A percentile compares a stretch with the other conserved stretches of the same genome.
These are phyloP conservation scores for Aspergillus tubingensis DNA, from an alignment of 2,329 filamentous ascomycete genomes.

Conservation along the genomic window DNA sequence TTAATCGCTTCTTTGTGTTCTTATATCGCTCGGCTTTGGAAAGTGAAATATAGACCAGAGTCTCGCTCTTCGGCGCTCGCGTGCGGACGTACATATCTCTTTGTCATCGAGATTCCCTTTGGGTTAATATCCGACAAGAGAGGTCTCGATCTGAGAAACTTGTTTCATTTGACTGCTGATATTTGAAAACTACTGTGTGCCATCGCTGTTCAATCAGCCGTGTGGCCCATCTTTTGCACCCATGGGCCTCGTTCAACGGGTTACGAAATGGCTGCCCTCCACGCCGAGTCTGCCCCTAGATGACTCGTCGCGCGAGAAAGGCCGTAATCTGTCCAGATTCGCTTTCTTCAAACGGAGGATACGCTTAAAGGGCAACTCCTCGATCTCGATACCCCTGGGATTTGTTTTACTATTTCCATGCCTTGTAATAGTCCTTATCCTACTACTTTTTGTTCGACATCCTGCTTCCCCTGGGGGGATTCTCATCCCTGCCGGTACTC, in stretches of 20 bases:
- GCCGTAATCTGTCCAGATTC: conserved; percentile 53
- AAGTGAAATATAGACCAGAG: conserved; percentile 4
- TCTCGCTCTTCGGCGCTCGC: conserved; percentile 15
- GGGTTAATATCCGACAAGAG: not conserved
- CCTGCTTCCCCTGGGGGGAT: conserved; percentile 79
- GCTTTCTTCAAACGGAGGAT: conserved; percentile 85
- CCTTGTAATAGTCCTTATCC: conserved; percentile 86
- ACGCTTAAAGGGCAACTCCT: conserved; percentile 86
- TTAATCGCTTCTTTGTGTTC: conserved; percentile 7
- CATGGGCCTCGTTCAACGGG: conserved; percentile 58
- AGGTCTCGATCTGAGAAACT: conserved; percentile 1
- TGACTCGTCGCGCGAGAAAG: conserved; percentile 49
- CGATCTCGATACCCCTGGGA: conserved; percentile 87
- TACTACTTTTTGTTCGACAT: conserved; percentile 86
- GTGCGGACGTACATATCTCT: conserved; percentile 17
- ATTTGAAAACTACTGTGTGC: conserved; percentile 13
- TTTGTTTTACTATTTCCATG: conserved; percentile 90
- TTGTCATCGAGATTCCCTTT: not conserved
- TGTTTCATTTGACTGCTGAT: not conserved
- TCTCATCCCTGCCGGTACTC: conserved; percentile 82
- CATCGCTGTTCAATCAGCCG: conserved; percentile 19
- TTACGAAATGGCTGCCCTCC: conserved; percentile 54
- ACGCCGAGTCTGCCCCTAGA: conserved; percentile 49
- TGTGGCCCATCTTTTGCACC: conserved; percentile 32
- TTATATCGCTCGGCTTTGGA: conserved; percentile 1